phyloP scores from a whole-genome alignment of 2,329 filamentous ascomycete species.

The Elsinoe ampelina region DNA sequence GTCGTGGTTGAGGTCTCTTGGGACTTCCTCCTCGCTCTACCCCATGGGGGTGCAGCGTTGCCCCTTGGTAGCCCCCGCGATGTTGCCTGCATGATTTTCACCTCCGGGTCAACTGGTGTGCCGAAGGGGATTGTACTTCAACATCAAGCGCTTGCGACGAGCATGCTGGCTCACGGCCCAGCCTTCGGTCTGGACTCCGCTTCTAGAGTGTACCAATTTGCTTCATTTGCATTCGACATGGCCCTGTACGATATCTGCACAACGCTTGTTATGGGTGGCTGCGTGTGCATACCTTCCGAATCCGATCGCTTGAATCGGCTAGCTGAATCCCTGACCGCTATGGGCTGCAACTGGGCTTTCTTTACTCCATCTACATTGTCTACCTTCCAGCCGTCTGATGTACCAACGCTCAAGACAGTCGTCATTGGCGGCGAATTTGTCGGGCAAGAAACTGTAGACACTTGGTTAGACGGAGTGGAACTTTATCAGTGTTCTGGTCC shows the following conservation, averaged over 20 bases:
- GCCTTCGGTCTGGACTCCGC: neutral
- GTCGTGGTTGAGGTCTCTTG: neutral
- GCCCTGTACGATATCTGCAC: neutral
- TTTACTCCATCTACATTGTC: neutral
- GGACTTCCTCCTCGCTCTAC: neutral
- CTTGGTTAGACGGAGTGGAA: neutral
- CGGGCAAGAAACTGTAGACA: neutral
- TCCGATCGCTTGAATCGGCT: neutral
- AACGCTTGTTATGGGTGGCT: neutral
- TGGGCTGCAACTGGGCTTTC: constrained; percentile 3
- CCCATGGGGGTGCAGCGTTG: neutral
- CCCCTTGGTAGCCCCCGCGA: neutral
- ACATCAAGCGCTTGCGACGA: constrained; percentile 7
- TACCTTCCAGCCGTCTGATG: neutral
- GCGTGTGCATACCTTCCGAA: constrained; percentile 9
- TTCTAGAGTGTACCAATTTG: neutral
- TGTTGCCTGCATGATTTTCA: constrained; percentile 5
- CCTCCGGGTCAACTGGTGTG: constrained; percentile 5
- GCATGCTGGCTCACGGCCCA: constrained; percentile 1
- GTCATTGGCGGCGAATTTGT: neutral
- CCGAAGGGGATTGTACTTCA: constrained; percentile 8
- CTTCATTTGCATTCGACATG: constrained; percentile 10
- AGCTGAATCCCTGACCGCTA: neutral
- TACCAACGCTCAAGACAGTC: neutral
- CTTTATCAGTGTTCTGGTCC: constrained; percentile 4